Evolutionary conservation across 139 green algal genomes (phyloP), one percentile per base, ranked within the genome.

Genomic region (Pleodorina starrii): DNA sequence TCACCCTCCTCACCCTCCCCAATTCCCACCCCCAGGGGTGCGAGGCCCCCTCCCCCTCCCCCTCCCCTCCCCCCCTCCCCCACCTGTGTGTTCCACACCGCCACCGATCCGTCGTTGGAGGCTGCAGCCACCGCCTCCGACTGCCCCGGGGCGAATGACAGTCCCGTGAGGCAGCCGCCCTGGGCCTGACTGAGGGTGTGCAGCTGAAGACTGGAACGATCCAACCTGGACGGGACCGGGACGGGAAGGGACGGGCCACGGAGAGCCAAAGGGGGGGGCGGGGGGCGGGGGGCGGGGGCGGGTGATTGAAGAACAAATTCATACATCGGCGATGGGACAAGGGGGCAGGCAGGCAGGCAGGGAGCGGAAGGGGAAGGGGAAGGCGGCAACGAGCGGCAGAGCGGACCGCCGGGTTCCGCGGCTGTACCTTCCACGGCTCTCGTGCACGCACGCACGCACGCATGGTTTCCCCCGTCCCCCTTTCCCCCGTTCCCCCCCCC

Each of bases 91-190:
- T 19, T 72, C 92, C 92, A 94, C 42, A 93, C 86, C 29, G 73
- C 85, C 36, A 94, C 86, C 9, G 57, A 90, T 23, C 90, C 90
- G 51, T 94, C 88, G 16, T 59, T 29, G 81, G 85, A 90, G 76
- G 68, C 73, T 46, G 73, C 90, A 9, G 75, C 91, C n/a, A 92
- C 76, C 59, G 77, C 54, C 59, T 89, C 73, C 25, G 72, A 29
- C 44, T 35, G 42, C 29, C 80, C 74, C 29, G 60, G 21, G 19
- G 84, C 82, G 42, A 89, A 91, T 10, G 78, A 60, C 71, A 89
- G 48, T 27, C 80, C 50, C 1, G 66, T 54, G 19, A 93, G 63
- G 7, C 63, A 38, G 19, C 74, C 84, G 21, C 10, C 32, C 73
- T 87, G 86, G 59, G 59, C 63, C 54, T 40, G 73, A 51, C 79